Conservation (phyloP, 257 asterid genomes). For the Gentiana dahurica region DNA sequence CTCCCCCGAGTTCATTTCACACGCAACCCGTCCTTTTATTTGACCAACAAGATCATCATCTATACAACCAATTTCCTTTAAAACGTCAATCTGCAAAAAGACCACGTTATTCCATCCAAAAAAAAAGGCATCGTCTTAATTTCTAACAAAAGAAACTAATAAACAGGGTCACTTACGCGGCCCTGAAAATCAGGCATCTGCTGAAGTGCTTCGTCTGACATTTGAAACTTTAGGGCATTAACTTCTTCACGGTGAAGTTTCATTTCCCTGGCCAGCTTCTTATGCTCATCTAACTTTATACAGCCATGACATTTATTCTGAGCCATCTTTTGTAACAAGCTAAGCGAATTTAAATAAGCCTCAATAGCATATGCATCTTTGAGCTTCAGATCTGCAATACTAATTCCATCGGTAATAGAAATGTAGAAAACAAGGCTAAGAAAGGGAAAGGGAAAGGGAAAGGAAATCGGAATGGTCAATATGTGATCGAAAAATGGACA, state of each 20-base stretch:
- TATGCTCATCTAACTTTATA: conserved; percentile 71
- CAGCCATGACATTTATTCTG: conserved; percentile 92
- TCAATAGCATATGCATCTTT: conserved; percentile 52
- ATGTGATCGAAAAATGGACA: too few species aligned
- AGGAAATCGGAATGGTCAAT: neutral
- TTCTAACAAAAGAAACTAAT: neutral
- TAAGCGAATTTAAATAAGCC: conserved; percentile 54
- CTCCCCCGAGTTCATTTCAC: conserved; percentile 99
- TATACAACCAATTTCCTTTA: conserved; percentile 85
- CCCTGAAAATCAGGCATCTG: conserved; percentile 99
- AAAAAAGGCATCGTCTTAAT: conserved; percentile 13
- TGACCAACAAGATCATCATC: conserved; percentile 90
- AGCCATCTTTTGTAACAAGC: conserved; percentile 74
- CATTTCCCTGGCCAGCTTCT: conserved; percentile 61
- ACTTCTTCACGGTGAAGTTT: conserved; percentile 66
- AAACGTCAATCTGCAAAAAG: conserved; percentile 75
- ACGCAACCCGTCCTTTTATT: conserved; percentile 98
- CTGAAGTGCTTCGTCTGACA: conserved; percentile 98
- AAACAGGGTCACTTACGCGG: conserved; percentile 46
- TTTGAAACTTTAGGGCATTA: conserved; percentile 58
- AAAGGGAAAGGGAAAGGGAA: neutral
- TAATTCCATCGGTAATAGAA: neutral
- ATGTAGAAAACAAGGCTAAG: neutral
- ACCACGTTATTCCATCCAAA: conserved; percentile 10
- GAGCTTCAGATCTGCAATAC: conserved; percentile 71